A percentile compares a stretch with the other conserved stretches of the same genome.
These are phyloP conservation scores for peach (Prunus persica) DNA, from an alignment of 306 rosid species.

Conservation along the genomic window Prunus_persica_NCBIv2 NC_034016.1:18291001-18291500, in stretches of 20 bases:
- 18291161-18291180: neutral
- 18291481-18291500: neutral
- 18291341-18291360: neutral
- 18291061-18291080: too few relatives aligned
- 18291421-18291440: neutral
- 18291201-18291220: neutral
- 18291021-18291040: too few relatives aligned
- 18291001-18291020: neutral
- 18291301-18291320: neutral
- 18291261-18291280: conserved; percentile 1
- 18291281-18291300: neutral
- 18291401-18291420: neutral
- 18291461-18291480: conserved; percentile 7
- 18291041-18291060: too few relatives aligned
- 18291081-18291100: neutral
- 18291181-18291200: neutral
- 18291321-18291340: neutral
- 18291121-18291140: conserved; percentile 8
- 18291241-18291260: neutral
- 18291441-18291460: neutral
- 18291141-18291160: conserved; percentile 2
- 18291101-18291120: neutral
- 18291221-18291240: neutral
- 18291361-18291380: neutral
- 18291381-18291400: neutral